These are phyloP conservation scores for Talaromyces albobiverticillius DNA, from an alignment of 2,329 filamentous ascomycete genomes.

Conservation along the genomic window DNA sequence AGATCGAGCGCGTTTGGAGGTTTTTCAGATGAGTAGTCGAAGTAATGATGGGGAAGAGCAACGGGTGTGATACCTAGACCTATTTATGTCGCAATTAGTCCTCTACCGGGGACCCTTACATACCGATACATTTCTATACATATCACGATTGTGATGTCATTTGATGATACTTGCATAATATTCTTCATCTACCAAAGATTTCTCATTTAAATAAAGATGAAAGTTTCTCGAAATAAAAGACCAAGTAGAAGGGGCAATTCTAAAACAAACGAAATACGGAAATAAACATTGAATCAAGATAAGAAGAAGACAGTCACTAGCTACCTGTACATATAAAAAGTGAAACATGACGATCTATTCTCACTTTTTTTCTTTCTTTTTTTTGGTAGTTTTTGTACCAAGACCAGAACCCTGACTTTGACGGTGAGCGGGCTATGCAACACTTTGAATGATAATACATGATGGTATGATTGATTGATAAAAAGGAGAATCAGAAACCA, in stretches of 20 bases:
- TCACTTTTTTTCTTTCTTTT: slow-evolving; percentile 9
- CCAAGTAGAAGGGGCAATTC: no score
- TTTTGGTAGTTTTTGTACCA: not conserved
- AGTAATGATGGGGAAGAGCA: not conserved
- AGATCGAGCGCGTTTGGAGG: slow-evolving; percentile 16
- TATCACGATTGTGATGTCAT: no score
- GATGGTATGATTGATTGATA: not conserved
- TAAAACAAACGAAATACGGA: slow-evolving; percentile 26
- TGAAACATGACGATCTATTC: slow-evolving; percentile 18
- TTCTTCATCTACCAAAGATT: not conserved
- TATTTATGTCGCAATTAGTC: no score
- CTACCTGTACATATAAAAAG: slow-evolving; percentile 40
- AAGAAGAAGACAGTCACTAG: slow-evolving; percentile 28
- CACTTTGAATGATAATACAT: slow-evolving; percentile 14
- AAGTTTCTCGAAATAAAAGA: not conserved
- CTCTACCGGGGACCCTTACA: no score
- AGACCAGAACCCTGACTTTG: not conserved
- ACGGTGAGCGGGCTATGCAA: slow-evolving; percentile 11
- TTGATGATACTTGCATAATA: no score
- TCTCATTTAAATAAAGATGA: not conserved
- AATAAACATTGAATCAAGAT: slow-evolving; percentile 31
- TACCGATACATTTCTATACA: no score
- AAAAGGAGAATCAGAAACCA: not conserved
- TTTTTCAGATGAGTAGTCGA: not conserved
- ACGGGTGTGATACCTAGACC: no score